Base-by-base conservation (phyloP, 805 yeast species). In the Kregervanrija delftensis region DNA sequence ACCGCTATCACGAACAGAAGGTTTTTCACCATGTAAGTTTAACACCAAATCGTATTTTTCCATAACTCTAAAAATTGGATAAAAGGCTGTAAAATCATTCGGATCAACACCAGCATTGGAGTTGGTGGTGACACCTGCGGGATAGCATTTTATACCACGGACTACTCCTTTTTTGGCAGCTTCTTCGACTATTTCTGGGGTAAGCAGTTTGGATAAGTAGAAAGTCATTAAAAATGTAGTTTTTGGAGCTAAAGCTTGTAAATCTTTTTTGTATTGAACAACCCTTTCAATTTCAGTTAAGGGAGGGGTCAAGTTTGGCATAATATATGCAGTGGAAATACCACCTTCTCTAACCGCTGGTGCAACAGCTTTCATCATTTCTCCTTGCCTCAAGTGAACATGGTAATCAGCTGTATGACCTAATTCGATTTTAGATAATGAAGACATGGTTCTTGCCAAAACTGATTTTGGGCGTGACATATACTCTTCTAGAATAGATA, bases 91-190 rank as follows among this genome's bases (percentile, higher is more conserved):
- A 65, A 93, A 93, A 58, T 91, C 96, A 56, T 89, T 87, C 17
- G 95, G 95, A 62, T 86, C 93, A 17, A 93, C 96, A 41, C 99
- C 99, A 3, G 83, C 86, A 40, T 76, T 65, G 9, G 96, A 88
- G 68, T 93, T 93, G 35, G 99, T 93, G n/a, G 99, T 93, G 31
- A 93, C 99, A 38, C 99, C 99, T 2, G 98, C 97, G 36, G 99
- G 99, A 63, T 93, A 93, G 62, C 96, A 89, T 64, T 93, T 93
- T 53, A 93, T 87, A 45, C 99, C 99, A 30, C 80, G 72, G 44
- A 91, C 80, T 34, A 79, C 80, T 1, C 81, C 81, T 13, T 66
- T 57, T 44, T 71, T 60, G 8, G 90, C 95, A 33, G 97, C 98
- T 50, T 79, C 76, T 44, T 77, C 79, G 45, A 93, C 82, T 35